Percentiles rank a stretch among this genome's conserved stretches.
Evolutionary conservation across 345 rosid species (phyloP).

Genomic region (Kernera saxatilis): DNA sequence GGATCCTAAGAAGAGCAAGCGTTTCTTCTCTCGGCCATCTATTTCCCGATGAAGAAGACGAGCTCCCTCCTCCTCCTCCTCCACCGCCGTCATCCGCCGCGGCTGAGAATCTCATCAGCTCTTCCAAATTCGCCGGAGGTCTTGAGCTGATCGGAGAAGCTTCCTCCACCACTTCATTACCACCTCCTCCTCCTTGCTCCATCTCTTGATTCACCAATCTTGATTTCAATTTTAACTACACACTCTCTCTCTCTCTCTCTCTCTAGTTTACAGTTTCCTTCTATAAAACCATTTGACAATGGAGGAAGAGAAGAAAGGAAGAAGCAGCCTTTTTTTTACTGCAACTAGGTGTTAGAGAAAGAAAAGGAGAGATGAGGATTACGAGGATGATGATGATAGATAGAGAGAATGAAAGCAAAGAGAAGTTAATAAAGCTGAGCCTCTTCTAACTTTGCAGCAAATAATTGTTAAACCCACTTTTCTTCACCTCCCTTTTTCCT

Average conservation of each 20-base stretch:
- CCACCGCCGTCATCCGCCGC: constrained; percentile 42
- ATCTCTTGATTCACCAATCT: constrained; percentile 32
- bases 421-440: constrained; percentile 59
- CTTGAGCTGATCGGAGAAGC: constrained; percentile 91
- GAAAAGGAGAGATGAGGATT: constrained; percentile 47
- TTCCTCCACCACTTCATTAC: constrained; percentile 56
- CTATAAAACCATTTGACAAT: constrained; percentile 25
- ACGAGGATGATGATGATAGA: constrained; percentile 55
- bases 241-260: constrained; percentile 1
- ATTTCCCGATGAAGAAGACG: constrained; percentile 42
- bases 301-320: constrained; percentile 12
- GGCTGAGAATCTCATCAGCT: constrained; percentile 48
- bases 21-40: constrained; percentile 96
- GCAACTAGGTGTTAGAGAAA: constrained; percentile 29
- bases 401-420: constrained; percentile 34
- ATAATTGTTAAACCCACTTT: constrained; percentile 60
- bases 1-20: constrained; percentile 66
- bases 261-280: not conserved
- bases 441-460: constrained; percentile 76
- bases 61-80: constrained; percentile 34
- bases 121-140: constrained; percentile 70
- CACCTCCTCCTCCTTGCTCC: constrained; percentile 54
- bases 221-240: not conserved
- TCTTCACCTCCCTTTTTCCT: constrained; percentile 27
- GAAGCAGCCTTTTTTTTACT: constrained; percentile 8